Evolutionary conservation across 768 basidiomycete genomes (phyloP), one percentile per base, ranked within the genome.

Genomic region (Boletus rubescentipes): DNA sequence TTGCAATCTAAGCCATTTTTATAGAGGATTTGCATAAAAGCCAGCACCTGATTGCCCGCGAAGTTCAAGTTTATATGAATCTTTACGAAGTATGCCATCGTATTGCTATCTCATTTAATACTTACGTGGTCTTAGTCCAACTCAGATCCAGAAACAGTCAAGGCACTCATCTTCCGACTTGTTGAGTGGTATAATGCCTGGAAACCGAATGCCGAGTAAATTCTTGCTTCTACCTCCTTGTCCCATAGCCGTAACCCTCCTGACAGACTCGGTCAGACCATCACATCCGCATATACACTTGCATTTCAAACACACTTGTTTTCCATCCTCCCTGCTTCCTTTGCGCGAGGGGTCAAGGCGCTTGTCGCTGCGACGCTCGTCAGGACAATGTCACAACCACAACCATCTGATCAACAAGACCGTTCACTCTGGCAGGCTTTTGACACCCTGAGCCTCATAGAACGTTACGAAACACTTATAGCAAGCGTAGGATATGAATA

Each of bases 401-500:
- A 45, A 26, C 60, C 67, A 1, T 59, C 66, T 8, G 66, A 69
- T 16, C 67, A 72, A 2, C 70, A 62, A 26, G 72, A 77, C 35
- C 51, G 61, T 11, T 26, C 63, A 15, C 65, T 87, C 32, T 85
- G 87, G 85, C 70, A 73, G 18, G 72, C 83, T 2, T 84, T 91
- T 55, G 87, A 87, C 51, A 72, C 73, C 1, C 79, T 96, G 0
- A 90, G 89, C 5, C 74, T 96, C 9, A 76, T 90, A 26, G 89
- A 91, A 56, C 85, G 91, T 29, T 93, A 89, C 64, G 93, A 95
- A 63, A 81, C 84, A 8, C 80, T 93, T 53, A 83, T 98, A 29
- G 84, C 89, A 18, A 85, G 84, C 46, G 87, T 94, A 4, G 90
- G 91, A 29, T 93, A 93, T 59, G 88, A 90, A 63, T 83, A 85